Base-by-base conservation (phyloP, 2,329 filamentous ascomycete species). In the Graphiopsis chlorocephala region DNA sequence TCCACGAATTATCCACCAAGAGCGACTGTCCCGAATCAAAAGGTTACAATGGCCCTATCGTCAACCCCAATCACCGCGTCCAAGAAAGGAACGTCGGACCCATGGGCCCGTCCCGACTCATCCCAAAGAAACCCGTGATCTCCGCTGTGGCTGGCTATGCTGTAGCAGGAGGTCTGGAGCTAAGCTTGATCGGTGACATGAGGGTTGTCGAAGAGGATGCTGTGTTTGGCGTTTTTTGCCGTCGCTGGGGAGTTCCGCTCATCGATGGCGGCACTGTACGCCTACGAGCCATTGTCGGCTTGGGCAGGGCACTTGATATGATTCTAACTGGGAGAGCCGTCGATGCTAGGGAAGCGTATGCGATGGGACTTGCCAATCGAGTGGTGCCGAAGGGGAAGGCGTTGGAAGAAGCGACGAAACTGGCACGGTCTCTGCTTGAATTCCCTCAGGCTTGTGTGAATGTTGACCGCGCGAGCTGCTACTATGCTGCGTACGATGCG, bases 381-480 rank as follows among this genome's bases (percentile, higher is more conserved):
- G 79, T 86, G 0, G 83, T 86, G 1, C 76, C 78, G 0, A 82
- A 81, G 65, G 84, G 83, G 0, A 78, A 79, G 65, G 80, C 81
- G 3, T 64, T 84, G n/a, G 77, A 80, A 7, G 83, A 83, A 67
- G 83, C 84, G 0, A 76, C 76, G 47, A 75, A 74, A 38, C 75
- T 86, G 59, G 84, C 84, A 3, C 72, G 74, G 59, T 74, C 80
- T 67, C 65, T 86, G 35, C 66, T 84, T 2, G 67, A 70, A 3
- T 86, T 86, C 56, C 84, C 84, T 2, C 80, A 85, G 68, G 70
- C 72, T 4, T 85, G 83, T 68, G 80, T 86, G 79, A 84, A 82
- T 60, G 73, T 72, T 2, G 84, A 87, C 70, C 76, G 84, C 3
- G 70, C 69, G 3, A 81, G 76, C 11, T 79, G 78, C 38, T 85